These are phyloP conservation scores for Tolypocladium guangdongense DNA, from an alignment of 2,329 filamentous ascomycete genomes.

Conservation along the genomic window DNA sequence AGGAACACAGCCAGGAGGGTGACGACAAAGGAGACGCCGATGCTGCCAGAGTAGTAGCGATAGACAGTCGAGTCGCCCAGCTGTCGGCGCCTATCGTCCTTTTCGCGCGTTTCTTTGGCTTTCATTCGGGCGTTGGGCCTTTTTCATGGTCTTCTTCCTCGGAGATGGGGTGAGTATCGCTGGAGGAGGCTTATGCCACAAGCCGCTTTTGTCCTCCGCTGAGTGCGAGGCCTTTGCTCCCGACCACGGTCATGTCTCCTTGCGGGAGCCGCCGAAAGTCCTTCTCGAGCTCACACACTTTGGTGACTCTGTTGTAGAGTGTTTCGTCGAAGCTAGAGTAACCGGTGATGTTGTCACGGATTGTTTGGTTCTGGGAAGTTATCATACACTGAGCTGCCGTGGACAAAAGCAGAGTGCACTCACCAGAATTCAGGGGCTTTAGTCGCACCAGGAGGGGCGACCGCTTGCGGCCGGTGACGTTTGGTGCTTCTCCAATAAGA, in stretches of 20 bases:
- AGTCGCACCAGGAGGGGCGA: conserved; percentile 19
- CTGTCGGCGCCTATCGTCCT: conserved; percentile 14
- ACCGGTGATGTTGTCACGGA: conserved; percentile 24
- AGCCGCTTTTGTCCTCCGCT: conserved; percentile 36
- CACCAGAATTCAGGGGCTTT: conserved; percentile 23
- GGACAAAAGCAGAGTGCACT: background rate
- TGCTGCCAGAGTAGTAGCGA: conserved; percentile 17
- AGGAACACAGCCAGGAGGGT: conserved; percentile 15
- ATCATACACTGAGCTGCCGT: no score
- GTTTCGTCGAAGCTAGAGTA: conserved; percentile 13
- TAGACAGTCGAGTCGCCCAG: conserved; percentile 17
- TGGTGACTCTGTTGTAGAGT: conserved; percentile 14
- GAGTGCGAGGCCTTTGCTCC: conserved; percentile 32
- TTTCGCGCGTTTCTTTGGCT: background rate
- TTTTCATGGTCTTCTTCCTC: background rate
- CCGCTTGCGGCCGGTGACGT: conserved; percentile 9
- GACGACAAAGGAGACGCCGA: conserved; percentile 11
- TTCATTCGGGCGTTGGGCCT: conserved; percentile 1
- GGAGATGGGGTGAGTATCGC: background rate
- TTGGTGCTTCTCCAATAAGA: conserved; percentile 21
- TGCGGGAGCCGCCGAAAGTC: conserved; percentile 20
- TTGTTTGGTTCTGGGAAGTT: conserved; percentile 20
- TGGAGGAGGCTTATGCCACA: conserved; percentile 15
- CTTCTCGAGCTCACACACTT: conserved; percentile 20
- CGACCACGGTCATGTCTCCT: conserved; percentile 28